Evolutionary conservation across 371 early-diverging fungal species (phyloP).

Genomic region (Syncephalastrum sp.): DNA sequence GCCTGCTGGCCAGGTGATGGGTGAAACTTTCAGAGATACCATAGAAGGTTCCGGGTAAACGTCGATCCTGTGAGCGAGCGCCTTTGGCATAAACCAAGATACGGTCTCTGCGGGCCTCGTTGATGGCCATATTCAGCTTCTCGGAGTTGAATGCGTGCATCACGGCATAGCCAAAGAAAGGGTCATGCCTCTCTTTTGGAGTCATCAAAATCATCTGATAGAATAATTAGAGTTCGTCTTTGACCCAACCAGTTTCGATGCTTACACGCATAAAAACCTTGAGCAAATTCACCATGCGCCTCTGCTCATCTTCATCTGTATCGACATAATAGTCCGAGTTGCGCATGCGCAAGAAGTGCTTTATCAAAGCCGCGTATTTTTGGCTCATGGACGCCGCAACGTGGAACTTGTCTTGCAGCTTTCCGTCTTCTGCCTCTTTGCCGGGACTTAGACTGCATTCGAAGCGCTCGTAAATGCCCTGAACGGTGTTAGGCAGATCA

Average conservation of each 20-base stretch:
- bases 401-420: no score
- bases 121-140: slow-evolving; percentile 16
- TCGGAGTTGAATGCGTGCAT: slow-evolving; percentile 28
- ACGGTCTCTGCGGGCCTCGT: slow-evolving; percentile 15
- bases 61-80: slow-evolving; percentile 24
- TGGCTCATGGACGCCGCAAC: no score
- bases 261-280: slow-evolving; percentile 35
- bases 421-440: not conserved
- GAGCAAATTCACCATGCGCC: slow-evolving; percentile 17
- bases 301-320: not conserved
- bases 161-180: slow-evolving; percentile 40
- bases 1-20: slow-evolving; percentile 13
- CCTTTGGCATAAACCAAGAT: slow-evolving; percentile 28
- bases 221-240: not conserved
- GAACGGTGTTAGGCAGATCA: no score
- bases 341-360: no score
- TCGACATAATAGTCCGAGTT: no score
- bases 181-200: slow-evolving; percentile 47
- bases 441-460: not conserved
- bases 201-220: slow-evolving; percentile 56
- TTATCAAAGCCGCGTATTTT: no score
- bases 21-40: slow-evolving; percentile 40
- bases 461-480: no score
- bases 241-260: not conserved
- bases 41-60: slow-evolving; percentile 48